Evolutionary conservation across 345 rosid species (phyloP).

Genomic region (Lepidium didymum): DNA sequence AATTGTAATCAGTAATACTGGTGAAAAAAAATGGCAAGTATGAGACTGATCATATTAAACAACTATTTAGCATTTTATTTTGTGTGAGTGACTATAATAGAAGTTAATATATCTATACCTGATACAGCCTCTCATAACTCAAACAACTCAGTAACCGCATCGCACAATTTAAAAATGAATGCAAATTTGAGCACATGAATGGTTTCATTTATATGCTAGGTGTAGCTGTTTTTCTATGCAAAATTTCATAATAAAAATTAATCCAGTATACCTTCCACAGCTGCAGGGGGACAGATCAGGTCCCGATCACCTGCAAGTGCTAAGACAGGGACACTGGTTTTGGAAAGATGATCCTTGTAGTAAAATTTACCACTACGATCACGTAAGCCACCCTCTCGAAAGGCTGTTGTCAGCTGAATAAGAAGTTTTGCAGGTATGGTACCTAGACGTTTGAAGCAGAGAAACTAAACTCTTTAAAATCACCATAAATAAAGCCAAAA

Average conservation of each 20-base stretch:
- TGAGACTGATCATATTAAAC: neutral
- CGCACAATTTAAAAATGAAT: neutral
- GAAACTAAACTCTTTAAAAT: constrained; percentile 1
- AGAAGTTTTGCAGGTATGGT: constrained; percentile 89
- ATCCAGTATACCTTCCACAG: constrained; percentile 62
- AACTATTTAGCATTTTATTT: neutral
- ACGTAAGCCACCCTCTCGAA: constrained; percentile 70
- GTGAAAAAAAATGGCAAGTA: neutral
- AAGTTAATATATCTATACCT: neutral
- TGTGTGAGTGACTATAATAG: neutral
- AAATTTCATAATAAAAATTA: neutral
- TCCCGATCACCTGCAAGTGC: constrained; percentile 93
- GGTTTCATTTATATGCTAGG: neutral
- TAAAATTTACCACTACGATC: constrained; percentile 72
- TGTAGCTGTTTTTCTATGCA: constrained; percentile 4
- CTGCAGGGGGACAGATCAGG: constrained; percentile 87
- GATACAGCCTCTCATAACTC: neutral
- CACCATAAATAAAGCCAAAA: neutral
- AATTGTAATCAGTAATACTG: neutral
- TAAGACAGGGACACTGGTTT: constrained; percentile 59
- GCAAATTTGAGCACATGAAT: neutral
- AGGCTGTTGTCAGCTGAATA: constrained; percentile 88
- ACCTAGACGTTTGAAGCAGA: constrained; percentile 41
- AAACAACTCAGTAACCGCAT: neutral
- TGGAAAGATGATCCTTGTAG: constrained; percentile 63